Conservation (phyloP, 106 monocot genomes). For the Phalaenopsis equestris region DNA sequence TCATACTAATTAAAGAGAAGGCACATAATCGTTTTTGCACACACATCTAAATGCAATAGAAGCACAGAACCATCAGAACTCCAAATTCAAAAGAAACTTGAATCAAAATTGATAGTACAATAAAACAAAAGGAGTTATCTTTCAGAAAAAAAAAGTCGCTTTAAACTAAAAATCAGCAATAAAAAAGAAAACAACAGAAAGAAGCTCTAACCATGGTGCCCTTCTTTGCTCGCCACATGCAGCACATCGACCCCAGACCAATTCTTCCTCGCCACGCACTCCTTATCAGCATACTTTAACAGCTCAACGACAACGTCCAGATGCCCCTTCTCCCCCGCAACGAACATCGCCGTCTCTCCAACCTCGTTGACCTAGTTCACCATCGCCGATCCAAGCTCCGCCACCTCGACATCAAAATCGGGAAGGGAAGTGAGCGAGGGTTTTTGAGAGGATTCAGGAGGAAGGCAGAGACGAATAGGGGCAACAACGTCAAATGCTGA, state of each 20-base stretch:
- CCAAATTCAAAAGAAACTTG: background rate
- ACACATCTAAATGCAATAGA: background rate
- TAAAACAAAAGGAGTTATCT: background rate
- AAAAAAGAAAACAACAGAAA: background rate
- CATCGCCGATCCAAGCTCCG: conserved; percentile 15
- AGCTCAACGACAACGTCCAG: conserved; percentile 20
- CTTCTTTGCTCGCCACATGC: conserved; percentile 16
- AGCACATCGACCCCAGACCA: conserved; percentile 23
- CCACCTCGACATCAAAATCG: conserved; percentile 19
- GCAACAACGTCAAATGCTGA: no score
- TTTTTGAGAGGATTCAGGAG: no score
- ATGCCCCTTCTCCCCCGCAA: conserved; percentile 22
- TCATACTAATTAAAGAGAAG: background rate
- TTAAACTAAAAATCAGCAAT: background rate
- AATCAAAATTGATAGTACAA: background rate
- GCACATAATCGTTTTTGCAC: no score
- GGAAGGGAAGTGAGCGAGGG: background rate
- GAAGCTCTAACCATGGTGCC: conserved; percentile 17
- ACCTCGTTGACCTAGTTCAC: conserved; percentile 24
- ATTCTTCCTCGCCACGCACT: conserved; percentile 19
- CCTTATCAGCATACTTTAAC: conserved; percentile 18
- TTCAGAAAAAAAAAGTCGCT: background rate
- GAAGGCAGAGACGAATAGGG: no score
- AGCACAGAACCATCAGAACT: background rate
- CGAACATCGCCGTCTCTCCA: conserved; percentile 23